Evolutionary conservation across 2,329 filamentous ascomycete genomes (phyloP).

Genomic region (Ophiostoma ulmi): DNA sequence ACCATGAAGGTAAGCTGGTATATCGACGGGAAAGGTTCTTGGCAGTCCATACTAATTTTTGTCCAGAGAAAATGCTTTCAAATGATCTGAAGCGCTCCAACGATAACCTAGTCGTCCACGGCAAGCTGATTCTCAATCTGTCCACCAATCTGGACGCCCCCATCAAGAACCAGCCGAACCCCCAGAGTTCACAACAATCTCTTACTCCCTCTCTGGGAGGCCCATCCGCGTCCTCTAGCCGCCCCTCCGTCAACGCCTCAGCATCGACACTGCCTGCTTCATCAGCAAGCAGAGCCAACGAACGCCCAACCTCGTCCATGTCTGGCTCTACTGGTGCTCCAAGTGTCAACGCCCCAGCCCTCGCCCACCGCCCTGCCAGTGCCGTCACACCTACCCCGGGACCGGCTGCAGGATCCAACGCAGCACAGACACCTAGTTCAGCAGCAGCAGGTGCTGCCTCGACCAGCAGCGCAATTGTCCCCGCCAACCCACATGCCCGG

Average conservation of each 20-base stretch:
- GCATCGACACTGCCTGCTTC: constrained; percentile 43
- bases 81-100: constrained; percentile 95
- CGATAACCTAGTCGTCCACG: constrained; percentile 95
- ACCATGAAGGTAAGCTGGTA: constrained; percentile 71
- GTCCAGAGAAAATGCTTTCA: constrained; percentile 76
- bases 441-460: constrained; percentile 32
- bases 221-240: constrained; percentile 28
- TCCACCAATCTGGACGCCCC: constrained; percentile 82
- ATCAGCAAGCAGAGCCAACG: constrained; percentile 41
- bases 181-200: constrained; percentile 22
- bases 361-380: constrained; percentile 47
- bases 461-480: constrained; percentile 40
- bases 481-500: constrained; percentile 37
- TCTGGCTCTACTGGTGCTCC: constrained; percentile 45
- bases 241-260: constrained; percentile 43
- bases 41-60: not conserved
- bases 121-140: constrained; percentile 93
- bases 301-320: constrained; percentile 50
- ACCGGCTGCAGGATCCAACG: constrained; percentile 24
- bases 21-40: constrained; percentile 27
- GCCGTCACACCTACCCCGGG: constrained; percentile 37
- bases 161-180: constrained; percentile 37
- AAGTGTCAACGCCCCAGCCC: constrained; percentile 36
- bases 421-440: constrained; percentile 12
- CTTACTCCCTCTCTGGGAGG: not conserved